These are phyloP conservation scores for Stephanocyclus meneghinianus DNA, from an alignment of 352 stramenopile species.

Conservation along the genomic window DNA sequence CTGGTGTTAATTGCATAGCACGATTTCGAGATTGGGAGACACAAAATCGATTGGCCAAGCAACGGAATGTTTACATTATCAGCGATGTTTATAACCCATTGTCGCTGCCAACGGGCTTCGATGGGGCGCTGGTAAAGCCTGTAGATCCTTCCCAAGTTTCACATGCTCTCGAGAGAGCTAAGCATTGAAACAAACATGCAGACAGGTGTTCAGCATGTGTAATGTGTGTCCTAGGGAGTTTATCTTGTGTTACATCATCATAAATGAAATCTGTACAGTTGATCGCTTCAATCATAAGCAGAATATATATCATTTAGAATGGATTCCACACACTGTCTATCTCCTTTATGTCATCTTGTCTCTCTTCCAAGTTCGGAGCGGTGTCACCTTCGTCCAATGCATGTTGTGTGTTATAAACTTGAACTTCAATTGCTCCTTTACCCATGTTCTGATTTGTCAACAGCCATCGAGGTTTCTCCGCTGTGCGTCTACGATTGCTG, in stretches of 20 bases:
- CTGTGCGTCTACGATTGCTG: not conserved
- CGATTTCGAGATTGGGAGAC: conserved; percentile 70
- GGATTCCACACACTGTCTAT: conserved; percentile 10
- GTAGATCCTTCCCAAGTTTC: conserved; percentile 24
- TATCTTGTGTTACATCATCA: not conserved
- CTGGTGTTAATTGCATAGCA: conserved; percentile 40
- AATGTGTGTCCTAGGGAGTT: not conserved
- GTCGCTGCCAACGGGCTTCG: conserved; percentile 23
- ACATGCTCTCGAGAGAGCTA: conserved; percentile 20
- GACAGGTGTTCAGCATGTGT: not conserved
- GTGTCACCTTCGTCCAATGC: not conserved
- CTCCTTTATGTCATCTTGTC: not conserved
- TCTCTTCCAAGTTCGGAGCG: not conserved
- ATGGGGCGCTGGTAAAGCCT: conserved; percentile 38
- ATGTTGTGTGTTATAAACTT: not conserved
- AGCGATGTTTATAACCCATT: conserved; percentile 19
- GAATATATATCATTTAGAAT: conserved; percentile 2
- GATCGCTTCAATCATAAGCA: not conserved
- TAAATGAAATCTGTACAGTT: not conserved
- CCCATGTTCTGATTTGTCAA: conserved; percentile 43
- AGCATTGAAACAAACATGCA: not conserved
- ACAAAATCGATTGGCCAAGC: conserved; percentile 42
- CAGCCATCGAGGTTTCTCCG: conserved; percentile 32
- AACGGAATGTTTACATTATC: conserved; percentile 63
- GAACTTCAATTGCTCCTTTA: conserved; percentile 22